Base-by-base conservation (phyloP, 2,329 filamentous ascomycete genomes). In the Amesomyces nigricolor region DNA sequence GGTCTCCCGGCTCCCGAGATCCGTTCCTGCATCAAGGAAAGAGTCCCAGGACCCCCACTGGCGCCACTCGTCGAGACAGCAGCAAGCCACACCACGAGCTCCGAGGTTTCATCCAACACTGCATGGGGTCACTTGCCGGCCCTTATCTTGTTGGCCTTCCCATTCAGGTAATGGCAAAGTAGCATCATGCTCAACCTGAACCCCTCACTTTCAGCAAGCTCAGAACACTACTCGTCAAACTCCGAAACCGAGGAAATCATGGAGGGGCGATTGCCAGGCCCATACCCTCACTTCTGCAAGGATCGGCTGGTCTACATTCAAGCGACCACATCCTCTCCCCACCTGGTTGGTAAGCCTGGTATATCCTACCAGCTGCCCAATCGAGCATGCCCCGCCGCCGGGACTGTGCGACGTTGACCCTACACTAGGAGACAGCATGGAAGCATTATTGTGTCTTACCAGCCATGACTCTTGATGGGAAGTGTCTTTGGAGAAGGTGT, bases 141-240 rank as follows among this genome's bases (percentile, higher is more conserved):
- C 46, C 58, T 57, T 58, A 60, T 62, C 60, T 54, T 46, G 32
- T 47, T 50, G 40, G 56, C 60, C 60, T 62, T 57, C 60, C 60
- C 22, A 29, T 60, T 60, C 47, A 46, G 53, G 60, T 11, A 56
- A 47, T 39, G 30, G 47, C 53, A 47, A 52, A 58, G 51, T 57
- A 40, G 19, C 42, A 51, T 32, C 7, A 38, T 29, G 32, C 7
- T 39, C 16, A n/a, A 8, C 42, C 35, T 6, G 22, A 26, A 26
- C 22, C 44, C 19, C 37, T 44, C 47, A 3, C 9, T 38, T 29
- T 39, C 17, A 19, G 38, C 22, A 17, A 40, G 47, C 29, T 16
- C 2, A 30, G 38, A 19, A 48, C 16, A 35, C 14, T n/a, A 46
- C 45, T 44, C 16, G 32, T 32, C 44, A 30, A 45, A 30, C 44